Percentiles rank a stretch among this genome's conserved stretches.
phyloP scores from a whole-genome alignment of 805 yeast genomes.

The Candida hungchunana region DNA sequence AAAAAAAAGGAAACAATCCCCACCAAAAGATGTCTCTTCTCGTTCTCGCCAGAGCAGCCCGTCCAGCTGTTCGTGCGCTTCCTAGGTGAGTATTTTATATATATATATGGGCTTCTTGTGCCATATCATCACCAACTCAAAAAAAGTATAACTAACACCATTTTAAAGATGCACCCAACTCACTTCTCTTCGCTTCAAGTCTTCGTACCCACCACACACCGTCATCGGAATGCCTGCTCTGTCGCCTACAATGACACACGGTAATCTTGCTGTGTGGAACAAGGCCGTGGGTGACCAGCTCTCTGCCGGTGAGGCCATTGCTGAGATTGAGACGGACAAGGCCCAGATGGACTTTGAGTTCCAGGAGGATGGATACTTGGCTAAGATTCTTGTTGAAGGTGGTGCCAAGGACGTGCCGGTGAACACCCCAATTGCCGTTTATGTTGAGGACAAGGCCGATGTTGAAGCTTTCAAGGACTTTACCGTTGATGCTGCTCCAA shows the following conservation, averaged over 20 bases:
- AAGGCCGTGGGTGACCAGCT: conserved; percentile 86
- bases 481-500: conserved; percentile 64
- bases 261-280: conserved; percentile 86
- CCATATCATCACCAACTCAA: background rate
- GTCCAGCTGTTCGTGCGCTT: conserved; percentile 16
- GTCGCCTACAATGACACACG: conserved; percentile 99
- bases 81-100: conserved; percentile 10
- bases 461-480: conserved; percentile 86
- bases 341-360: conserved; percentile 98
- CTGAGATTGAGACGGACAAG: conserved; percentile 97
- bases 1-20: too few relatives aligned
- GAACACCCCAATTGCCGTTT: conserved; percentile 94
- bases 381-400: conserved; percentile 76
- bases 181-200: conserved; percentile 23
- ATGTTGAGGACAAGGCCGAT: conserved; percentile 80
- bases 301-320: conserved; percentile 88
- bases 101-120: background rate
- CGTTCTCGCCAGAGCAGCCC: conserved; percentile 15
- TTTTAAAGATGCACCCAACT: conserved; percentile 15
- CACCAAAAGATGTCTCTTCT: conserved; percentile 10
- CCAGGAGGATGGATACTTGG: conserved; percentile 93
- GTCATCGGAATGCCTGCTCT: conserved; percentile 97
- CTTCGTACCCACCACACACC: conserved; percentile 69
- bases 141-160: conserved; percentile 6
- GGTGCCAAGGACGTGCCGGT: conserved; percentile 91